Evolutionary conservation across 2,329 filamentous ascomycete genomes (phyloP), one percentile per base, ranked within the genome.

Genomic region (Fusarium abutilonis): DNA sequence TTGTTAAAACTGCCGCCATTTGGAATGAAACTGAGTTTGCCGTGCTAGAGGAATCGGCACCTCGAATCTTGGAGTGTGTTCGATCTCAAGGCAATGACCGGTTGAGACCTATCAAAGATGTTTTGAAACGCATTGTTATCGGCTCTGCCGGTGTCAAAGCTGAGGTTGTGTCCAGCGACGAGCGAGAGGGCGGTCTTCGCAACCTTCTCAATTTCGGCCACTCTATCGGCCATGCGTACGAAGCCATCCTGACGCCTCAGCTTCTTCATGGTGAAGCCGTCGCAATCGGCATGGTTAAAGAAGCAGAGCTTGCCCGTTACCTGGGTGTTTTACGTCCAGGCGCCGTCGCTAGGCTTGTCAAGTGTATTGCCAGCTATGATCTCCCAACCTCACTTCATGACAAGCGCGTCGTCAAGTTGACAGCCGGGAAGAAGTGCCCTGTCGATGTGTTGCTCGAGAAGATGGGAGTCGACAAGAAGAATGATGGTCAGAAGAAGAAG

Each of bases 391-490:
- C 92, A 1, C 77, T 97, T 9, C 84, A 89, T 32, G 93, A 99
- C 77, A 91, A 93, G 74, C 87, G 88, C 28, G 89, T 99, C 39
- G 84, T 89, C 39, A 91, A 89, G 70, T 80, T 95, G 60, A 93
- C 92, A 5, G 93, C 92, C 2, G 91, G 90, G 49, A 97, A 96
- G 77, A 83, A 86, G 64, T 99, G 95, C 74, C 89, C 91, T 0
- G 91, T 97, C 3, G 91, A 97, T 68, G 85, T 90, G 32, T 78
- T 99, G 47, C 83, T 99, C 53, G 84, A 89, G 66, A 96, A 96
- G 74, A 99, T 99, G 95, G 93, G 90, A 1, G 90, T 99, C 9
- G 95, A 99, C 78, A 99, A 99, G 84, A 99, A 99, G 82, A 99
- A 99, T 66, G 91, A 96, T 40, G 95, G 95, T 2, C 86, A 86